These are phyloP conservation scores for Candida pseudoglaebosa DNA, from an alignment of 805 yeast genomes.

Conservation along the genomic window DNA sequence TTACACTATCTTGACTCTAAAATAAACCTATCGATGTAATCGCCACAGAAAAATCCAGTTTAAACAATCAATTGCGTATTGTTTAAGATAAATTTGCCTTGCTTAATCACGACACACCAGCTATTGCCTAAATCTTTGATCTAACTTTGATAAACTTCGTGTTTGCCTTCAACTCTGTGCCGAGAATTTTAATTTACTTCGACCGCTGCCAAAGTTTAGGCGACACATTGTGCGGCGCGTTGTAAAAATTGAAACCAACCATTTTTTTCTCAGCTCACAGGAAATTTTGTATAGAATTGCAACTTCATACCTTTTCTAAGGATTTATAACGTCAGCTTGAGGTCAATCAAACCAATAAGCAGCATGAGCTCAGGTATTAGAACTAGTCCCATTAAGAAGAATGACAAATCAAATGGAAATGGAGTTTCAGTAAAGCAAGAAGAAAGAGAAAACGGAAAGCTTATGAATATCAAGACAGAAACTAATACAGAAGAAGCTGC, in stretches of 20 bases:
- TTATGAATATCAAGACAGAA: slow-evolving; percentile 10
- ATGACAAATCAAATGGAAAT: slow-evolving; percentile 15
- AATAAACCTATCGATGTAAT: no score
- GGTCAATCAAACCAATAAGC: not conserved
- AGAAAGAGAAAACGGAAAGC: slow-evolving; percentile 20
- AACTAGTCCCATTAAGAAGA: slow-evolving; percentile 9
- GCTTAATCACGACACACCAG: no score
- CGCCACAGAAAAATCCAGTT: no score
- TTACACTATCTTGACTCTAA: not conserved
- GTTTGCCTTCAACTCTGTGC: no score
- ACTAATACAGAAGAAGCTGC: slow-evolving; percentile 14
- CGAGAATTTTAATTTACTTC: no score
- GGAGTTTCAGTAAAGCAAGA: slow-evolving; percentile 9
- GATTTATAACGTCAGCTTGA: not conserved
- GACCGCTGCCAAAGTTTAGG: no score
- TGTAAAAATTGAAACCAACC: not conserved
- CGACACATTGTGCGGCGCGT: slow-evolving; percentile 3
- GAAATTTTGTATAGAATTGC: not conserved
- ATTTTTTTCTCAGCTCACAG: not conserved
- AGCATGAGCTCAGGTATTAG: slow-evolving; percentile 7
- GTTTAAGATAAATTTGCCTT: no score
- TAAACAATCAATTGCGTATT: no score
- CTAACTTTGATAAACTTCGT: no score
- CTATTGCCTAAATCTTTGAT: no score
- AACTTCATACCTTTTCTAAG: not conserved